Percentiles rank a stretch among this genome's conserved stretches.
phyloP scores from a whole-genome alignment of 495 filamentous ascomycete species.

The Elaphomyces granulatus region DNA sequence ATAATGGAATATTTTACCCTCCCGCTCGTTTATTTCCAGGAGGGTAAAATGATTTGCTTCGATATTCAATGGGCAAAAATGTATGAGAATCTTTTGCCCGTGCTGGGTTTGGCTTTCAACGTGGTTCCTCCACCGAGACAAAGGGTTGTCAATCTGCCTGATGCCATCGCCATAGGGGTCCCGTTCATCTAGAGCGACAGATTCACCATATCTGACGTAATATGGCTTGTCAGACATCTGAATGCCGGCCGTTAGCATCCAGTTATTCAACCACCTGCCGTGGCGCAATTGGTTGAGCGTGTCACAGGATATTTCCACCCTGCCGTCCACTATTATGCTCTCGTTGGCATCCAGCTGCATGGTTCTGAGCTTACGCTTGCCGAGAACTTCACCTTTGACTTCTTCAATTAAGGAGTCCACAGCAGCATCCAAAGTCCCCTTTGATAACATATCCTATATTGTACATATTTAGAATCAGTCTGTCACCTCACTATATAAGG shows the following conservation, averaged over 20 bases:
- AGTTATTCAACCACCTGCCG: constrained; percentile 1
- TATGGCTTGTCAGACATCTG: not conserved
- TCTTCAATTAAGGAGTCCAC: not conserved
- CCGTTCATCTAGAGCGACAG: not conserved
- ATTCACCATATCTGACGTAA: not conserved
- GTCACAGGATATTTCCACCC: not conserved
- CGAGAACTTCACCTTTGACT: not conserved
- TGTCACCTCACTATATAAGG: not conserved
- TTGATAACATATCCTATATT: not conserved
- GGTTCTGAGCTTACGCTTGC: too few relatives aligned
- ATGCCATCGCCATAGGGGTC: not conserved
- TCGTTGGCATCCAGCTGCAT: not conserved
- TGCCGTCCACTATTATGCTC: not conserved
- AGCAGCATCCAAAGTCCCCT: not conserved
- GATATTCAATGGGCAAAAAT: constrained; percentile 10
- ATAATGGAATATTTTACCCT: constrained; percentile 11
- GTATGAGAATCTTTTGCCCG: not conserved
- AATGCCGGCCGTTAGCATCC: not conserved
- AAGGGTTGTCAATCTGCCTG: not conserved
- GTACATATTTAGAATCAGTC: not conserved
- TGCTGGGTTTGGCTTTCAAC: not conserved
- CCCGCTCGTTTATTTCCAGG: constrained; percentile 12
- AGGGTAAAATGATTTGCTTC: constrained; percentile 11
- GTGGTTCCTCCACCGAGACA: not conserved
- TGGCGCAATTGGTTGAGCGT: not conserved